A percentile compares a stretch with the other conserved stretches of the same genome.
Evolutionary conservation across 257 asterid genomes (phyloP).

Genomic region (Solanum pennellii): DNA sequence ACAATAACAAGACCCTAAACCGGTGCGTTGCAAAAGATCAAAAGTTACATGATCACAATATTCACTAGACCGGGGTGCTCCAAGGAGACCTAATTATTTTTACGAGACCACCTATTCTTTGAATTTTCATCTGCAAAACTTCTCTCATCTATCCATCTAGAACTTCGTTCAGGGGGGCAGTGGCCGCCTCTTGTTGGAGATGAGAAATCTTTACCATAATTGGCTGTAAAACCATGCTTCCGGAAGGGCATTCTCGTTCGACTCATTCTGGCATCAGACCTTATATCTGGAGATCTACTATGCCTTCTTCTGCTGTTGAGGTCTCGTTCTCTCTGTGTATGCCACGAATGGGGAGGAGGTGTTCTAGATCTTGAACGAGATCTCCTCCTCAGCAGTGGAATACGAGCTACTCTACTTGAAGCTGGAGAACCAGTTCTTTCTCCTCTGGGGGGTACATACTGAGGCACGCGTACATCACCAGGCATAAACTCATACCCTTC

Average conservation of each 20-base stretch:
- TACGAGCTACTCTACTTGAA: slow-evolving; percentile 25
- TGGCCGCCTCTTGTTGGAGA: slow-evolving; percentile 52
- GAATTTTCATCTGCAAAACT: slow-evolving; percentile 24
- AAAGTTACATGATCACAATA: neutral
- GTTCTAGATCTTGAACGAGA: slow-evolving; percentile 77
- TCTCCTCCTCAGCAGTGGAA: slow-evolving; percentile 24
- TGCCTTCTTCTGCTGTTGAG: slow-evolving; percentile 32
- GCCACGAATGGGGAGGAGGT: slow-evolving; percentile 71
- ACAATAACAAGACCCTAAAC: neutral
- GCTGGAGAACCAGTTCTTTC: slow-evolving; percentile 41
- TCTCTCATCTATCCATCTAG: slow-evolving; percentile 36
- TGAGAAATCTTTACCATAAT: slow-evolving; percentile 33
- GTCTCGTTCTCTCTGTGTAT: slow-evolving; percentile 35
- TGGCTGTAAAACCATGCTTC: slow-evolving; percentile 22
- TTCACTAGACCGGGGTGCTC: slow-evolving; percentile 22
- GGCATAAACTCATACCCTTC: neutral
- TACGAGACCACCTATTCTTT: slow-evolving; percentile 37
- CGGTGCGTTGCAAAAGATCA: neutral
- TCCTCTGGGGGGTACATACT: slow-evolving; percentile 35
- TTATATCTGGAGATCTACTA: slow-evolving; percentile 60
- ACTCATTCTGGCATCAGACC: slow-evolving; percentile 45
- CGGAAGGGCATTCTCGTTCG: slow-evolving; percentile 33
- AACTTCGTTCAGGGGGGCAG: slow-evolving; percentile 32
- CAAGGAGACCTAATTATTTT: slow-evolving; percentile 24
- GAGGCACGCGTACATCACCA: slow-evolving; percentile 25